These are phyloP conservation scores for Globisporangium heterothallicum DNA, from an alignment of 352 stramenopile species.

Conservation along the genomic window DNA sequence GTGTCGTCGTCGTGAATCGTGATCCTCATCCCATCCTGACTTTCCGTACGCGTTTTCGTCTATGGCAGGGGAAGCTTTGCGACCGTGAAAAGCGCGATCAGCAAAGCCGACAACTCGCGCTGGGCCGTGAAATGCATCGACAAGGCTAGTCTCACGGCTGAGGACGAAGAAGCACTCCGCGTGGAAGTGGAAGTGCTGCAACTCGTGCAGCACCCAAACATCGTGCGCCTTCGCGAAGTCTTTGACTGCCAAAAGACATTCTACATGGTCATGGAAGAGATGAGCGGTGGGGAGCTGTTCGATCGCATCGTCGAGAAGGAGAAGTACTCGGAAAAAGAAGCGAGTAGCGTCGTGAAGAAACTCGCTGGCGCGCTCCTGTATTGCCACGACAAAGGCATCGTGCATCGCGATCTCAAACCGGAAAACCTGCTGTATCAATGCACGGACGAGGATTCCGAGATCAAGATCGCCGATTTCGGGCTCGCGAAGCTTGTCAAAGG, in stretches of 20 bases:
- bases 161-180: slow-evolving; percentile 77
- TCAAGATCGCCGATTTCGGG: slow-evolving; percentile 93
- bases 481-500: slow-evolving; percentile 89
- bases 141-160: slow-evolving; percentile 66
- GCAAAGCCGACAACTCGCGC: slow-evolving; percentile 66
- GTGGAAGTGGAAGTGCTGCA: slow-evolving; percentile 84
- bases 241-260: slow-evolving; percentile 88
- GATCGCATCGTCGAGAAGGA: slow-evolving; percentile 91
- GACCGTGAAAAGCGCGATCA: slow-evolving; percentile 79
- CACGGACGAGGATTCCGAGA: slow-evolving; percentile 83
- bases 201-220: slow-evolving; percentile 81
- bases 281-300: slow-evolving; percentile 90
- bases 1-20: too few species aligned
- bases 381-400: slow-evolving; percentile 87
- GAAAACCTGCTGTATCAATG: slow-evolving; percentile 88
- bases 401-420: slow-evolving; percentile 87
- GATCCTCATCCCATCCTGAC: too few species aligned
- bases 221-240: slow-evolving; percentile 83
- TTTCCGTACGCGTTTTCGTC: too few species aligned
- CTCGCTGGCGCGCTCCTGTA: slow-evolving; percentile 81
- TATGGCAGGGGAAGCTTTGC: slow-evolving; percentile 80
- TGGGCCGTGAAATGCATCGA: slow-evolving; percentile 87
- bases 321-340: slow-evolving; percentile 90
- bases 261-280: slow-evolving; percentile 92
- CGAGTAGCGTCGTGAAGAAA: slow-evolving; percentile 78